Evolutionary conservation across 345 rosid species (phyloP).

Genomic region (Citrus glauca): DNA sequence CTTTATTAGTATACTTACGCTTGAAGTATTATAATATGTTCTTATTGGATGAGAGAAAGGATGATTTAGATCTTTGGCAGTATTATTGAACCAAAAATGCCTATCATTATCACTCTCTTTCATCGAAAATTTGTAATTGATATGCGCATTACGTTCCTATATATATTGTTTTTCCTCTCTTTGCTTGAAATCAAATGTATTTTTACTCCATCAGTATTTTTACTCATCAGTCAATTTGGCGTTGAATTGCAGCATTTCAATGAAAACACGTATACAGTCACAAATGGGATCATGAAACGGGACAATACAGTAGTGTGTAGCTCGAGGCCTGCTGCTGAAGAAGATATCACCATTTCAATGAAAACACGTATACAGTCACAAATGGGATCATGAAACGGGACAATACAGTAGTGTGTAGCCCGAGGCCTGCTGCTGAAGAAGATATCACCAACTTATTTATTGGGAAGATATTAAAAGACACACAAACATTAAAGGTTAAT

Average conservation of each 20-base stretch:
- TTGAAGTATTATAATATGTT: not conserved
- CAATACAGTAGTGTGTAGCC: not conserved
- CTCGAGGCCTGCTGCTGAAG: too few relatives aligned
- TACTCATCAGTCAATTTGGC: not conserved
- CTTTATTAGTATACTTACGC: not conserved
- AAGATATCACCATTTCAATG: not conserved
- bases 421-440: too few relatives aligned
- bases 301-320: not conserved
- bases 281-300: not conserved
- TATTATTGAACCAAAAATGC: conserved; percentile 1
- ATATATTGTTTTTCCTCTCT: not conserved
- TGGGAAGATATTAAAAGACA: too few relatives aligned
- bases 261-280: not conserved
- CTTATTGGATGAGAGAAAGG: not conserved
- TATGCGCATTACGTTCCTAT: not conserved
- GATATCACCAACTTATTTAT: too few relatives aligned
- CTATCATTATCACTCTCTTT: conserved; percentile 3
- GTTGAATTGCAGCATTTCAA: not conserved
- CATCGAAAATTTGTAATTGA: not conserved
- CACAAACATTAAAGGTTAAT: too few relatives aligned
- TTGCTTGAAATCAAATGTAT: not conserved
- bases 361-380: not conserved
- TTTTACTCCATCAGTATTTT: not conserved
- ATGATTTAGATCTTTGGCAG: not conserved
- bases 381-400: not conserved